Evolutionary conservation across 306 rosid genomes (phyloP), one percentile per base, ranked within the genome.

Genomic region (Cucurbita pepo): DNA sequence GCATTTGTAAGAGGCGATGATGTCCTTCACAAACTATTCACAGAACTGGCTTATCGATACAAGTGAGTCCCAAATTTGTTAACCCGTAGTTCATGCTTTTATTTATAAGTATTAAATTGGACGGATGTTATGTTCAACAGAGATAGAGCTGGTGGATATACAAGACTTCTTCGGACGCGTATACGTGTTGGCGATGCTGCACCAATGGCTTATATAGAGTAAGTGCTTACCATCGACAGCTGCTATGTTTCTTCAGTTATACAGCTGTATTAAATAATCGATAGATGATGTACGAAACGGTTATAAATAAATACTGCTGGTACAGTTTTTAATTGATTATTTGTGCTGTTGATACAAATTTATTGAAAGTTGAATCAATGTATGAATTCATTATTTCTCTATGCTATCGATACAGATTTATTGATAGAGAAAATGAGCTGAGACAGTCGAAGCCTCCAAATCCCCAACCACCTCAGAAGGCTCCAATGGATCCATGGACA

Each of bases 131-230:
- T 80, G 61, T 62, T 72, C 22, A 79, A 36, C 87, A 92, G 97
- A 85, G 90, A 94, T 80, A 86, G 99, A 80, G 85, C 81, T 40
- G 99, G 99, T 63, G 97, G 99, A 67, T 91, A 94, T 81, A 94
- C 99, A 43, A 87, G 99, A 76, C 3, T 91, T 83, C 97, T 94
- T 73, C 86, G 97, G 55, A 91, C 96, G 57, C 96, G 99, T 15
- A 91, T 91, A 73, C 83, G 97, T 73, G 95, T 89, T 66, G 97
- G 99, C 52, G 99, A 94, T 80, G 97, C 96, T 70, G 97, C 99
- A 57, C 96, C 97, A 15, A 89, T 91, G 97, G 97, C 96, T n/a
- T 91, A 91, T 80, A 89, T 94, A 7, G 99, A 94, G 99, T 90
- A 92, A 85, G 82, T 56, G 76, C 45, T 43, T 15, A 48, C 22